Evolutionary conservation across 2,329 filamentous ascomycete species (phyloP), one percentile per base, ranked within the genome.

Genomic region (Mycocentrospora acerina): DNA sequence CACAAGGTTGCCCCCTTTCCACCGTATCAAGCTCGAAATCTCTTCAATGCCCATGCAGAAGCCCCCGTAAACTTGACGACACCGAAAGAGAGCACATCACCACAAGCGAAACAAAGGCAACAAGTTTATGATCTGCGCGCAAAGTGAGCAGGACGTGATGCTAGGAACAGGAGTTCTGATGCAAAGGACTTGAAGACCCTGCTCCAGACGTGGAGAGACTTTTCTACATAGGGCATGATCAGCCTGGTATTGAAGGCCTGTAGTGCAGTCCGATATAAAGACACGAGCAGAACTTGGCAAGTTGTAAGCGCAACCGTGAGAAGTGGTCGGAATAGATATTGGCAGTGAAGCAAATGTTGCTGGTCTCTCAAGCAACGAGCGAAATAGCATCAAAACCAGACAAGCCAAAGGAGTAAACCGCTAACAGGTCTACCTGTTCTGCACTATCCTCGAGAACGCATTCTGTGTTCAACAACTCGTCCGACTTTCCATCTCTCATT

Each of bases 251-350:
- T 52, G 32, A 35, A 32, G 6, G 46, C 40, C 15, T 32, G 51
- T 29, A 56, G 53, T 17, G 27, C 27, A 11, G 35, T 43, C 19
- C 41, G 40, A 22, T 37, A 46, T 22, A 27, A 51, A 18, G 47
- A 51, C 56, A 60, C 28, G 29, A 42, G 15, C 26, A 37, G 7
- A 55, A 55, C 36, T 30, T 57, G 6, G 15, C 18, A 2, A 14
- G 27, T 13, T 40, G 45, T 9, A 35, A 56, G 27, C 14, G 24
- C 9, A 25, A 53, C 26, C 37, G 43, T 24, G 31, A 40, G 7
- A 33, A 47, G 2, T 51, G 48, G 46, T 33, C 52, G 16, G 27
- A 17, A 2, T 37, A 40, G 3, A 39, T 53, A 28, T 32, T 50
- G 6, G 45, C 24, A 14, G 35, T 43, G 3, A 47, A 43, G 25